A percentile compares a stretch with the other conserved stretches of the same genome.
These are phyloP conservation scores for Eremochloa ophiuroides DNA, from an alignment of 176 grass and related monocot genomes.

Conservation along the genomic window DNA sequence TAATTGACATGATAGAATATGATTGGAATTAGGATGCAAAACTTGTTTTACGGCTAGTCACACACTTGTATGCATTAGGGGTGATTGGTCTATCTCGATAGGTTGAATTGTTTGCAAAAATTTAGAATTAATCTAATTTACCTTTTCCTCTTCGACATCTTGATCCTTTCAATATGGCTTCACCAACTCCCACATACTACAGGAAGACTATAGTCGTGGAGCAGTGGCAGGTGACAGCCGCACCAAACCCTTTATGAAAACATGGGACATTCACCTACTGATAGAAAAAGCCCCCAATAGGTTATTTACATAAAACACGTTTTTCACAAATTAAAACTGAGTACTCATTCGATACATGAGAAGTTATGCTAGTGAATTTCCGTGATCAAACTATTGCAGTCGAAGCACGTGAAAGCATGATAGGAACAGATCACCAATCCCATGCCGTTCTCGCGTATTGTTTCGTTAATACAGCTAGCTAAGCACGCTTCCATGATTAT, in stretches of 20 bases:
- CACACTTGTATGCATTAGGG: too few species aligned
- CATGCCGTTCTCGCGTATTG: not conserved
- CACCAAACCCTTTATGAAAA: not conserved
- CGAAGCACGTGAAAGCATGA: not conserved
- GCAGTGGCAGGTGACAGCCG: not conserved
- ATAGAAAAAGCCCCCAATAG: not conserved
- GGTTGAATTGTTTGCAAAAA: too few species aligned
- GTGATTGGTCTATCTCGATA: too few species aligned
- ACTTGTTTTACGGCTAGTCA: too few species aligned
- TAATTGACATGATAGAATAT: too few species aligned
- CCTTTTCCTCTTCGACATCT: too few species aligned
- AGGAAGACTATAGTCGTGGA: not conserved
- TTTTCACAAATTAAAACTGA: too few species aligned
- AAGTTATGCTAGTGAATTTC: not conserved
- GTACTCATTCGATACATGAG: too few species aligned
- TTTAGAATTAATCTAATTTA: too few species aligned
- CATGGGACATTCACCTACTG: not conserved
- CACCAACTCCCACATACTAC: too few species aligned
- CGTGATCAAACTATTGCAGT: not conserved
- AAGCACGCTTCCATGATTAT: slow-evolving; percentile 8
- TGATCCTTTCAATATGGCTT: too few species aligned
- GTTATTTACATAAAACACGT: not conserved
- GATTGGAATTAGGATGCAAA: too few species aligned
- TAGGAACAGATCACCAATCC: not conserved
- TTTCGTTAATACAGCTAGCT: not conserved